Conservation (phyloP, 306 rosid species). For the Rubus parviflorus region DNA sequence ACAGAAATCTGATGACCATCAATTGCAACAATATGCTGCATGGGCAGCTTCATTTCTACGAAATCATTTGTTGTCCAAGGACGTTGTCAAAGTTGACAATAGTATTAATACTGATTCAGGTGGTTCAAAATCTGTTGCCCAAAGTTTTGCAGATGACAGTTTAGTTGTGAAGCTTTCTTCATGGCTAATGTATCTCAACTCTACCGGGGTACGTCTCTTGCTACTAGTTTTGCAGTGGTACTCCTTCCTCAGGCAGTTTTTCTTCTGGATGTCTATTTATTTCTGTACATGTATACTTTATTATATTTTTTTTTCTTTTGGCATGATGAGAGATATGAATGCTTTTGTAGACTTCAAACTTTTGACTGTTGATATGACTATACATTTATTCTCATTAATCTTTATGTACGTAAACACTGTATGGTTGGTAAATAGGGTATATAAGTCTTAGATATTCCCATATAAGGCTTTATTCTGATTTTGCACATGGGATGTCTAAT, state of each 20-base stretch:
- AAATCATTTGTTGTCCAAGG: constrained; percentile 64
- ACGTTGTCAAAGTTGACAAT: constrained; percentile 37
- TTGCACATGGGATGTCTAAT: neutral
- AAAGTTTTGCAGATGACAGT: constrained; percentile 66
- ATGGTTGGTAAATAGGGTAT: neutral
- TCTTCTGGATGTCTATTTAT: neutral
- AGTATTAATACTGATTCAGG: constrained; percentile 35
- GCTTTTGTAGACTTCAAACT: neutral
- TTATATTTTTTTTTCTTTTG: neutral
- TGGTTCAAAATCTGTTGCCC: constrained; percentile 53
- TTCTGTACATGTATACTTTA: neutral
- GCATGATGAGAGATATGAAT: neutral
- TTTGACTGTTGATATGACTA: neutral
- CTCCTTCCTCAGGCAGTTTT: neutral
- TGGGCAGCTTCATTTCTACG: constrained; percentile 82
- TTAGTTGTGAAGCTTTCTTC: constrained; percentile 60
- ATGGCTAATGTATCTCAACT: constrained; percentile 71
- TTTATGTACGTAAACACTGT: neutral
- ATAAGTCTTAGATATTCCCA: constrained; percentile 1
- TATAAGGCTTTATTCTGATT: neutral
- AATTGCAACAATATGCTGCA: constrained; percentile 78
- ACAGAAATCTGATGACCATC: constrained; percentile 71
- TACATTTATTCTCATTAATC: neutral
- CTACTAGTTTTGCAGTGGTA: constrained; percentile 7
- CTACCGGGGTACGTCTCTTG: constrained; percentile 50